These are phyloP conservation scores for Eremochloa ophiuroides DNA, from an alignment of 176 grass and related monocot genomes.

Conservation along the genomic window DNA sequence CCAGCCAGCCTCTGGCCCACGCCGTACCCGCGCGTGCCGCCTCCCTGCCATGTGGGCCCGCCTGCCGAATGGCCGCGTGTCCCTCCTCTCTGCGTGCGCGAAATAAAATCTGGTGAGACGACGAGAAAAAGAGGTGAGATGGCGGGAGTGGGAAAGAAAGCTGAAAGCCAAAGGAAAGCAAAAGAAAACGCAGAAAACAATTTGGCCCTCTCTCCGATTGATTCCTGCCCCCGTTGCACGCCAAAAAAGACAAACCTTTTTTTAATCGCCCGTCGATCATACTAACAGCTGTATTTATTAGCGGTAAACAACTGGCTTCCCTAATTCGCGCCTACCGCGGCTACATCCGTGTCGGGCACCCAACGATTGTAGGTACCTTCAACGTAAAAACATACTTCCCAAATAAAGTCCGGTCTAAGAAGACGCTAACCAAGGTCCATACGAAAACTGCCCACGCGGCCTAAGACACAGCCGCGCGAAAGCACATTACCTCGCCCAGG, in stretches of 20 bases:
- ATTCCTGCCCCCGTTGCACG: slow-evolving; percentile 40
- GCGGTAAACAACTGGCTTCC: not conserved
- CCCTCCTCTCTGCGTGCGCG: not conserved
- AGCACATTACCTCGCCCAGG: no score
- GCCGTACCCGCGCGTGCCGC: not conserved
- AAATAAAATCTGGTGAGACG: not conserved
- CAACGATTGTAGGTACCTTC: no score
- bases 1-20: not conserved
- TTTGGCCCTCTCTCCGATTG: slow-evolving; percentile 1
- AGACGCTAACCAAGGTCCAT: no score
- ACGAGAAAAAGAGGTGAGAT: not conserved
- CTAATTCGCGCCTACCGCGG: not conserved
- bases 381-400: no score
- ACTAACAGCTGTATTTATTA: not conserved
- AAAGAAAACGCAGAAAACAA: not conserved
- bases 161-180: not conserved
- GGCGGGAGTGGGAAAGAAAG: slow-evolving; percentile 16
- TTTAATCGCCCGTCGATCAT: slow-evolving; percentile 1
- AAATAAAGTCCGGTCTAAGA: no score
- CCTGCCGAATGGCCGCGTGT: not conserved
- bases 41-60: not conserved
- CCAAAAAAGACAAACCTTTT: slow-evolving; percentile 49
- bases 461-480: no score
- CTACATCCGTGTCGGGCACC: no score
- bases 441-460: no score